Evolutionary conservation across 495 filamentous ascomycete genomes (phyloP).

Genomic region (Lophiotrema nucula): DNA sequence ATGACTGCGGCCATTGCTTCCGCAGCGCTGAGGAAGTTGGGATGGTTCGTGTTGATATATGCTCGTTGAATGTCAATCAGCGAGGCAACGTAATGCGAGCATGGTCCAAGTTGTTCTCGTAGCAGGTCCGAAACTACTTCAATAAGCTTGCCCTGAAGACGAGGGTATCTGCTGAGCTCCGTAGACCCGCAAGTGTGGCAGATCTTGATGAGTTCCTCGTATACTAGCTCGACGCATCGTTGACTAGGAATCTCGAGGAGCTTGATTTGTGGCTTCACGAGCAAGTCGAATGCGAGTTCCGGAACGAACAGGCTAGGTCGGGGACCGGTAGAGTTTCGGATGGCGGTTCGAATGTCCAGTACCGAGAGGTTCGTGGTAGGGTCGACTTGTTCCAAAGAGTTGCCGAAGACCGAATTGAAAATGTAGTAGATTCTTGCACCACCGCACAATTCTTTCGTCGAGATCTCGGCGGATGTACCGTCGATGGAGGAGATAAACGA

Average conservation of each 20-base stretch:
- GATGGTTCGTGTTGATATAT: conserved; percentile 99
- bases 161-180: conserved; percentile 86
- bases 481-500: conserved; percentile 99
- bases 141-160: conserved; percentile 94
- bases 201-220: conserved; percentile 99
- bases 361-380: conserved; percentile 92
- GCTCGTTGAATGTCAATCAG: conserved; percentile 95
- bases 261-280: conserved; percentile 98
- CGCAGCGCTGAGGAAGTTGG: conserved; percentile 95
- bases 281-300: conserved; percentile 92
- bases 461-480: conserved; percentile 96
- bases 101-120: conserved; percentile 84
- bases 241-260: conserved; percentile 93
- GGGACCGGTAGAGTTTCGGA: conserved; percentile 96
- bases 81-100: conserved; percentile 88
- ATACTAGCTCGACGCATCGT: conserved; percentile 94
- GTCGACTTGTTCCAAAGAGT: conserved; percentile 92
- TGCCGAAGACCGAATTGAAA: conserved; percentile 99
- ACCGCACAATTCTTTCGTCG: conserved; percentile 96
- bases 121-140: conserved; percentile 97
- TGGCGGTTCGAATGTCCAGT: conserved; percentile 96
- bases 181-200: conserved; percentile 97
- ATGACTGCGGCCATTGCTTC: conserved; percentile 98
- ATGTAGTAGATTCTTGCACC: conserved; percentile 99
- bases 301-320: conserved; percentile 95